A percentile compares a stretch with the other conserved stretches of the same genome.
These are phyloP conservation scores for Diospyros kaki DNA, from an alignment of 148 eudicot species.

Conservation along the genomic window DNA sequence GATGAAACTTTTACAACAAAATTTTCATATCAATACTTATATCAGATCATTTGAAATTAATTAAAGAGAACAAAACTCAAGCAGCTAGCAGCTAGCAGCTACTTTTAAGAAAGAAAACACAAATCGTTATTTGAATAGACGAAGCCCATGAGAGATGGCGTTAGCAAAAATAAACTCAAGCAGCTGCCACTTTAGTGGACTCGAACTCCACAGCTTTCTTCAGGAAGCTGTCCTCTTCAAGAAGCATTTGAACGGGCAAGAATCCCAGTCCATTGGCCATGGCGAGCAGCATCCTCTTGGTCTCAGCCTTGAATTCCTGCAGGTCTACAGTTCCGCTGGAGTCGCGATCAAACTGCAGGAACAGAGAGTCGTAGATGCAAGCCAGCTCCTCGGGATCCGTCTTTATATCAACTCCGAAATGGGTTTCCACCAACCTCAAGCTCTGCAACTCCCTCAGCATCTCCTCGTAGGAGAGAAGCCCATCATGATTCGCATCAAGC, in stretches of 20 bases:
- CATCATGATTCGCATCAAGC: constrained; percentile 14
- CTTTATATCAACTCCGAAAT: constrained; percentile 16
- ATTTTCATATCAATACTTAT: no score
- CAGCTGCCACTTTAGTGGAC: not conserved
- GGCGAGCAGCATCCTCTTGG: constrained; percentile 14
- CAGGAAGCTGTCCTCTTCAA: constrained; percentile 15
- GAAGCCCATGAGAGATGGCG: no score
- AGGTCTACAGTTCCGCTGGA: constrained; percentile 14
- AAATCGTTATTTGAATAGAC: no score
- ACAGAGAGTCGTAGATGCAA: constrained; percentile 1
- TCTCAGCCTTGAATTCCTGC: constrained; percentile 17
- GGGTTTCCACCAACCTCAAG: constrained; percentile 14
- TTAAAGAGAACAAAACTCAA: no score
- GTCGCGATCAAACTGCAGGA: constrained; percentile 15
- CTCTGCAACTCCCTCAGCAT: constrained; percentile 17
- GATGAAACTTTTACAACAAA: no score
- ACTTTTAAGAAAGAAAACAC: no score
- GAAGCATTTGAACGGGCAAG: constrained; percentile 17
- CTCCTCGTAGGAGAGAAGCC: constrained; percentile 15
- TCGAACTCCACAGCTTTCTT: constrained; percentile 13
- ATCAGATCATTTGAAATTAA: no score
- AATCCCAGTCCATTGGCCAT: constrained; percentile 14
- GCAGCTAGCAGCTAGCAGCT: no score
- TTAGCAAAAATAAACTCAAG: no score
- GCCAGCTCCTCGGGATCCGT: constrained; percentile 11